phyloP scores from a whole-genome alignment of 345 rosid species.

The Conringia planisiliqua region DNA sequence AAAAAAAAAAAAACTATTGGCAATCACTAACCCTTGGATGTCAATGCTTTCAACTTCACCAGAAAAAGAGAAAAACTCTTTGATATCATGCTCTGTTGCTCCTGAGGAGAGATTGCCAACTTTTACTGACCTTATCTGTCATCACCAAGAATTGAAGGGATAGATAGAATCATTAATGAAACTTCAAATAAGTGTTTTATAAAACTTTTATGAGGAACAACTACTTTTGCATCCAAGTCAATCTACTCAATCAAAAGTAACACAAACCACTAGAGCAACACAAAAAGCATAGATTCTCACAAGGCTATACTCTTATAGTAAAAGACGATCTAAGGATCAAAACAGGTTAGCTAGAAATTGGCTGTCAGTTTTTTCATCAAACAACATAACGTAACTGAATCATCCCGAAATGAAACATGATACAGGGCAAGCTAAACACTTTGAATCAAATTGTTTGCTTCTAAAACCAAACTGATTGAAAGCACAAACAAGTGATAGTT shows the following conservation, averaged over 20 bases:
- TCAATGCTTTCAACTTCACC: slow-evolving; percentile 81
- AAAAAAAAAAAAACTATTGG: background rate
- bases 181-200: background rate
- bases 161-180: background rate
- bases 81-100: slow-evolving; percentile 70
- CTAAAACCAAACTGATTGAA: background rate
- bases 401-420: background rate
- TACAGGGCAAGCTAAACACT: background rate
- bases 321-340: background rate
- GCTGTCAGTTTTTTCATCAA: background rate
- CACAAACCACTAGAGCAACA: background rate
- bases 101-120: slow-evolving; percentile 68
- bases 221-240: background rate
- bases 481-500: background rate
- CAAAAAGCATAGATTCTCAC: background rate
- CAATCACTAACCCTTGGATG: slow-evolving; percentile 46
- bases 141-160: background rate
- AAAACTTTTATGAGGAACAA: background rate
- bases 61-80: slow-evolving; percentile 91
- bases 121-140: slow-evolving; percentile 67
- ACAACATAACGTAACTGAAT: background rate
- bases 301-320: background rate
- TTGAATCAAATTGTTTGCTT: too few relatives aligned
- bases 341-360: background rate
- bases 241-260: background rate